A percentile compares a stretch with the other conserved stretches of the same genome.
Conservation (phyloP, 2,329 filamentous ascomycete species). For the Botryotinia convoluta region DNA sequence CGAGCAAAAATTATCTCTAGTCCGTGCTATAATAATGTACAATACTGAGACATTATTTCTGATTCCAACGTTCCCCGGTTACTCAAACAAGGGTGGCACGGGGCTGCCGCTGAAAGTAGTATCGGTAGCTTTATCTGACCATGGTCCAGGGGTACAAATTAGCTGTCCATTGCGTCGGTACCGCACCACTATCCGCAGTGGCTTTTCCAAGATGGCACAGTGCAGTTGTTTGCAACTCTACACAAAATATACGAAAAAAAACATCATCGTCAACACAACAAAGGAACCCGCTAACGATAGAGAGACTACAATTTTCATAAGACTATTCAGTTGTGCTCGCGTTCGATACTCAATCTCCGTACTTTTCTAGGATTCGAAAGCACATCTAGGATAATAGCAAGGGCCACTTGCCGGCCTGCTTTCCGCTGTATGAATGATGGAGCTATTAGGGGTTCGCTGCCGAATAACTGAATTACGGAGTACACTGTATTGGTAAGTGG, state of each 20-base stretch:
- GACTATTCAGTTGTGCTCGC: neutral
- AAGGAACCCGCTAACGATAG: neutral
- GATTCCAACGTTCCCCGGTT: neutral
- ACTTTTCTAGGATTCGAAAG: neutral
- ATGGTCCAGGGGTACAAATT: neutral
- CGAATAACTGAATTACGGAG: neutral
- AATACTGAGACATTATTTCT: neutral
- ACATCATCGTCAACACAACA: neutral
- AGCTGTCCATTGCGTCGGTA: neutral
- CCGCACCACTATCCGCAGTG: neutral
- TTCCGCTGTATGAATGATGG: neutral
- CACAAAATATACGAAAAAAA: neutral
- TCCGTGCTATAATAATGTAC: neutral
- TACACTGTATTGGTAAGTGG: neutral
- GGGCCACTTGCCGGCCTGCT: neutral
- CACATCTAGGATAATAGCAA: neutral
- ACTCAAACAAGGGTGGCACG: neutral
- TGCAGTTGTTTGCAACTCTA: neutral
- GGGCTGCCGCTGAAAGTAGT: neutral
- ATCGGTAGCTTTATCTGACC: neutral
- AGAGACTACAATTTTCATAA: neutral
- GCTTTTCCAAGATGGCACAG: neutral
- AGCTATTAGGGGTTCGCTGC: neutral
- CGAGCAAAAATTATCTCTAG: neutral
- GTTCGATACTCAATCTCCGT: neutral